Evolutionary conservation across 1,284 basidiomycete species (phyloP), one percentile per base, ranked within the genome.

Genomic region (Inonotus obliquus): DNA sequence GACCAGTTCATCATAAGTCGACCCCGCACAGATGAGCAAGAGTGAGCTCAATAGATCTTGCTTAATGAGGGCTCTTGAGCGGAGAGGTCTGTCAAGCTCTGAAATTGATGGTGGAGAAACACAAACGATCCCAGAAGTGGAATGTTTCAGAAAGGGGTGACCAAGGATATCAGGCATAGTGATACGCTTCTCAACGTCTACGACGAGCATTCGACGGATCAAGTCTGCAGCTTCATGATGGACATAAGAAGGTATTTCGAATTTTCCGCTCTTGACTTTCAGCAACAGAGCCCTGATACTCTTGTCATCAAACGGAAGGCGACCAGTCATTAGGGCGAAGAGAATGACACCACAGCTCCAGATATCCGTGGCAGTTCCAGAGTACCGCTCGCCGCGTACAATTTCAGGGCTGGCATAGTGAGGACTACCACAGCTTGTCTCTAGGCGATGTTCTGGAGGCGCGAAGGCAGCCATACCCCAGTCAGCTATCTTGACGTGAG

Each of bases 381-480:
- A 86, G 75, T 99, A 99, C 69, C 89, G 91, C 74, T 92, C 85
- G 17, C 95, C 95, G 65, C 94, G 92, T 63, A 99, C 95, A 69
- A 99, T 96, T 76, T 99, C 97, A 2, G 97, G 97, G 67, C 91
- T 94, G 14, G 96, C 97, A 68, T 99, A 99, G 76, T 99, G 97
- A 57, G 97, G 97, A 65, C 91, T 94, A 14, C 97, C 97, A 70
- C 97, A 99, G 71, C 91, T 94, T 2, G 96, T 99, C 78, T 98
- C 94, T 53, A 98, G 85, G 73, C 97, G 85, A 52, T 87, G 80
- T 44, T 85, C 81, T 32, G 88, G 89, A 54, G 87, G 87, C 55
- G 90, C 89, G 68, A 94, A 92, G 14, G 95, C 92, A 19, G 97
- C 96, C 97, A 99, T 99, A 48, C 97, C 97, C 86, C 97, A 99